A percentile compares a stretch with the other conserved stretches of the same genome.
These are phyloP conservation scores for Geotrichum australiense DNA, from an alignment of 1,139 yeast species.

Conservation along the genomic window DNA sequence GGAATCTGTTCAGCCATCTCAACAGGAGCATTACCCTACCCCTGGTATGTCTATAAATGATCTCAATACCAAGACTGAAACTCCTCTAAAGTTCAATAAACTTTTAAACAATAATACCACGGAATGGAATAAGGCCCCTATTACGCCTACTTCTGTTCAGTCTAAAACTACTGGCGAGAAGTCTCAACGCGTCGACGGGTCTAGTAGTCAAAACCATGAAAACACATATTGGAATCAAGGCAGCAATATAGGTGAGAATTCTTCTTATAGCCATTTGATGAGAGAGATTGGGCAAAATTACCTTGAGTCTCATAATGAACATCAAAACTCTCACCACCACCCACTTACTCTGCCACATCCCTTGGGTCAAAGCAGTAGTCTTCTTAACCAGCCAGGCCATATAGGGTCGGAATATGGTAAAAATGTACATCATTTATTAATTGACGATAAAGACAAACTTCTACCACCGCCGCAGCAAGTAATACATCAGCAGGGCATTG, in stretches of 20 bases:
- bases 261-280: not conserved
- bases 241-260: not conserved
- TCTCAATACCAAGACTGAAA: not conserved
- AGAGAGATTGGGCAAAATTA: not conserved
- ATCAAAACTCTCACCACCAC: constrained; percentile 1
- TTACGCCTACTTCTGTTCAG: not conserved
- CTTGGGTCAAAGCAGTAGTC: too few species aligned
- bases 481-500: too few species aligned
- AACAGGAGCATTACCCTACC: constrained; percentile 2
- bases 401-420: too few species aligned
- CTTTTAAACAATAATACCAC: not conserved
- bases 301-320: not conserved
- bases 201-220: not conserved
- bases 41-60: constrained; percentile 4
- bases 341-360: too few species aligned
- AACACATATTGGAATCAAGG: not conserved
- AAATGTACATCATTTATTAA: too few species aligned
- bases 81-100: constrained; percentile 1
- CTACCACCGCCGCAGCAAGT: too few species aligned
- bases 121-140: constrained; percentile 1
- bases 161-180: not conserved
- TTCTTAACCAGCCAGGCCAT: too few species aligned
- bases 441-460: too few species aligned
- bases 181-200: not conserved
- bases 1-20: too few species aligned